Conservation (phyloP, 768 basidiomycete species). For the Russula griseocarnosa region DNA sequence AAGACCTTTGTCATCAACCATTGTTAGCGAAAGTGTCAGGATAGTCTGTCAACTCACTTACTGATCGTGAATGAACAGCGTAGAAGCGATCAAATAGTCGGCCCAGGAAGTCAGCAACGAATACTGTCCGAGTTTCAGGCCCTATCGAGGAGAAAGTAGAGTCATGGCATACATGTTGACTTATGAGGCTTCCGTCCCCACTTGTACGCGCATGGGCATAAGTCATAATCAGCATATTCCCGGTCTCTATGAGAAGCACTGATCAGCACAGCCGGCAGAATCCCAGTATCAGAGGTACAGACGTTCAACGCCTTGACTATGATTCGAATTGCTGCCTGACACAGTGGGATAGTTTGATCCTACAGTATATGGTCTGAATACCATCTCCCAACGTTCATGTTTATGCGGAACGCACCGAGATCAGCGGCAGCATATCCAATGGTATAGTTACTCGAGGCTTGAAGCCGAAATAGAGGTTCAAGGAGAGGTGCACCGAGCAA, state of each 20-base stretch:
- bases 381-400: not conserved
- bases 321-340: slow-evolving; percentile 1
- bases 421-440: slow-evolving; percentile 26
- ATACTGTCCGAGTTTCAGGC: slow-evolving; percentile 25
- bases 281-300: not conserved
- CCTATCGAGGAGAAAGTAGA: not conserved
- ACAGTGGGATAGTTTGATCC: slow-evolving; percentile 21
- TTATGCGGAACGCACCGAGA: slow-evolving; percentile 23
- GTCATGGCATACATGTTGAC: slow-evolving; percentile 25
- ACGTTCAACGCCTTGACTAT: slow-evolving; percentile 20
- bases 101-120: slow-evolving; percentile 35
- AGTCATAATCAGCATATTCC: slow-evolving; percentile 38
- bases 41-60: slow-evolving; percentile 42
- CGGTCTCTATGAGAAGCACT: slow-evolving; percentile 30
- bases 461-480: slow-evolving; percentile 29
- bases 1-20: slow-evolving; percentile 18
- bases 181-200: slow-evolving; percentile 32
- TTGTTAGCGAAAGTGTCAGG: not conserved
- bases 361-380: not conserved
- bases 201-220: slow-evolving; percentile 32
- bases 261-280: not conserved
- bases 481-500: slow-evolving; percentile 38
- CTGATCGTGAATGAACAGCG: slow-evolving; percentile 53
- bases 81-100: slow-evolving; percentile 34
- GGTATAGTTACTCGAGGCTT: slow-evolving; percentile 23